Evolutionary conservation across 169 alveolate species (phyloP).

Genomic region (Eimeria praecox): DNA sequence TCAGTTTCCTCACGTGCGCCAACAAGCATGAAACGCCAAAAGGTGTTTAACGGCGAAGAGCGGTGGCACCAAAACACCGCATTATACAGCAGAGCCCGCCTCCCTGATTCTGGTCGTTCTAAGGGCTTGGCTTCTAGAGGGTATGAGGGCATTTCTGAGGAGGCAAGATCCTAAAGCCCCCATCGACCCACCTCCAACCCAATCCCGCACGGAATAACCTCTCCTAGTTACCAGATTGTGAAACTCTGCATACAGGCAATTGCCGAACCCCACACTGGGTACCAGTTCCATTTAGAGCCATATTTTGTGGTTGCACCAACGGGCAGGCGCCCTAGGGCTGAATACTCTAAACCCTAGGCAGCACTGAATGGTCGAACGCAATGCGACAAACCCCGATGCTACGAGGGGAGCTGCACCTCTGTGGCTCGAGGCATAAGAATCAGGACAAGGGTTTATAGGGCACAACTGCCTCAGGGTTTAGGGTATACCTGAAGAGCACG

Average conservation of each 20-base stretch:
- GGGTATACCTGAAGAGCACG: constrained; percentile 32
- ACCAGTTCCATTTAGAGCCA: not conserved
- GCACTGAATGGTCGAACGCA: not conserved
- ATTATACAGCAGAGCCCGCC: not conserved
- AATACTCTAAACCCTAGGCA: not conserved
- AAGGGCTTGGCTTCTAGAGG: not conserved
- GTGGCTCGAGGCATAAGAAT: not conserved
- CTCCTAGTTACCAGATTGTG: constrained; percentile 37
- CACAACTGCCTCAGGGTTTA: not conserved
- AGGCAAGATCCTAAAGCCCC: not conserved
- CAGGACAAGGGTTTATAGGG: not conserved
- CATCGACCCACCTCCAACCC: constrained; percentile 66
- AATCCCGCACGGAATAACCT: constrained; percentile 76
- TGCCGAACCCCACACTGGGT: not conserved
- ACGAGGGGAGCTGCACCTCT: not conserved
- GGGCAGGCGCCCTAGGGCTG: not conserved
- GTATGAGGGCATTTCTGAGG: not conserved
- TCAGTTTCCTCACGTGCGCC: not conserved
- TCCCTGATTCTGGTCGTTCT: not conserved
- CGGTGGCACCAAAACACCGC: not conserved
- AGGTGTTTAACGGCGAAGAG: not conserved
- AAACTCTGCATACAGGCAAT: constrained; percentile 52
- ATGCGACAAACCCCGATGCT: not conserved
- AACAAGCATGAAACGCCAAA: not conserved
- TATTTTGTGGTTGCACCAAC: not conserved